A percentile compares a stretch with the other conserved stretches of the same genome.
These are phyloP conservation scores for Chytriomyces sp. DNA, from an alignment of 192 early-diverging fungal genomes.

Conservation along the genomic window DNA sequence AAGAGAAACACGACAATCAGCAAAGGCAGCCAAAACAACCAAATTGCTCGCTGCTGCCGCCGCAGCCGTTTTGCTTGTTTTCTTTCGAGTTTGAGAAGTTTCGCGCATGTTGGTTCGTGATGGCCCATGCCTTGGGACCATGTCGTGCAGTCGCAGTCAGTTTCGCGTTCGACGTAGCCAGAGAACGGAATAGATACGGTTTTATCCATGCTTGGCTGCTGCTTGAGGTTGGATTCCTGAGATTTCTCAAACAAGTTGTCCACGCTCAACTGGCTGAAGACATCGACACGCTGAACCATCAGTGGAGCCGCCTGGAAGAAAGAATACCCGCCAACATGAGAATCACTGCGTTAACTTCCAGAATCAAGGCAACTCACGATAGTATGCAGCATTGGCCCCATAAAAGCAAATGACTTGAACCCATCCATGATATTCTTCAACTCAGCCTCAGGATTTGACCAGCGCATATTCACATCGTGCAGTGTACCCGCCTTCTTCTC, in stretches of 20 bases:
- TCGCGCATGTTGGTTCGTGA: slow-evolving; percentile 4
- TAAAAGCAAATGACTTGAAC: slow-evolving; percentile 27
- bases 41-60: slow-evolving; percentile 2
- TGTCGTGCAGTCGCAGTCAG: slow-evolving; percentile 15
- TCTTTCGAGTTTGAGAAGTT: background rate
- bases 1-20: slow-evolving; percentile 11
- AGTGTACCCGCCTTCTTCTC: background rate
- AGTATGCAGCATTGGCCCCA: slow-evolving; percentile 27
- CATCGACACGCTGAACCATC: slow-evolving; percentile 19
- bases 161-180: slow-evolving; percentile 24
- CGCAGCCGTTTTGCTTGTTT: background rate
- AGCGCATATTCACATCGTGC: slow-evolving; percentile 28
- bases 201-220: background rate
- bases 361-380: slow-evolving; percentile 7
- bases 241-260: background rate
- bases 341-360: background rate
- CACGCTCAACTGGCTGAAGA: background rate
- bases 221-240: background rate
- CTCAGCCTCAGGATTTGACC: slow-evolving; percentile 33
- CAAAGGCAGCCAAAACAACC: slow-evolving; percentile 32
- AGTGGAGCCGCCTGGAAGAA: slow-evolving; percentile 5
- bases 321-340: background rate
- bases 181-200: slow-evolving; percentile 27
- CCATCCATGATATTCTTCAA: slow-evolving; percentile 30
- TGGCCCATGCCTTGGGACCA: slow-evolving; percentile 23